Percentiles rank a stretch among this genome's conserved stretches.
These are phyloP conservation scores for Decorospora gaudefroyi DNA, from an alignment of 2,329 filamentous ascomycete genomes.

Conservation along the genomic window DNA sequence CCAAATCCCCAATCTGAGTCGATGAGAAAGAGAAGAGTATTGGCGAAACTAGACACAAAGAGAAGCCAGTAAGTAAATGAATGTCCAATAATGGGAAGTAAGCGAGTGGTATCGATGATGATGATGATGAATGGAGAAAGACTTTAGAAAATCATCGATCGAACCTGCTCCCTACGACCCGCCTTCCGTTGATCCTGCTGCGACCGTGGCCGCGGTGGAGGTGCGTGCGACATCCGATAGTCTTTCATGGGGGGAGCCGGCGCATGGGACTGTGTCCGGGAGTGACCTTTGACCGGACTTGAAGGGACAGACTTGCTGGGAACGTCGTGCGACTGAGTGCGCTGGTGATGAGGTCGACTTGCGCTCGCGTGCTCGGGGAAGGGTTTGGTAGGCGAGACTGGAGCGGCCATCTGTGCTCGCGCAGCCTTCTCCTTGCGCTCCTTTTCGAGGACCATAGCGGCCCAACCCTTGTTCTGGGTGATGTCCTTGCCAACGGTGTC, in stretches of 20 bases:
- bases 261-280: constrained; percentile 40
- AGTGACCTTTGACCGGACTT: constrained; percentile 41
- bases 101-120: constrained; percentile 34
- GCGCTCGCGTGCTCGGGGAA: constrained; percentile 23
- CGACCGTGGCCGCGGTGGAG: constrained; percentile 39
- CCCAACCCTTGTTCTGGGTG: constrained; percentile 61
- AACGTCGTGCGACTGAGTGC: constrained; percentile 41
- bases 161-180: constrained; percentile 47
- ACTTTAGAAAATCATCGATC: constrained; percentile 50
- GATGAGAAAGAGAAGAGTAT: constrained; percentile 20
- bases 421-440: constrained; percentile 46
- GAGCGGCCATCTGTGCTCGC: constrained; percentile 29
- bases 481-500: constrained; percentile 68
- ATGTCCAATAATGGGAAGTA: constrained; percentile 23
- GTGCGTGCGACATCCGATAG: constrained; percentile 31
- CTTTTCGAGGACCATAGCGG: constrained; percentile 61
- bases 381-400: constrained; percentile 29
- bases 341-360: constrained; percentile 30
- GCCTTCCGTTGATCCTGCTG: constrained; percentile 31
- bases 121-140: constrained; percentile 19
- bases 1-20: constrained; percentile 32
- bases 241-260: constrained; percentile 41
- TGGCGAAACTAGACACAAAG: constrained; percentile 32
- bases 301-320: constrained; percentile 31
- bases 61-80: constrained; percentile 35